Evolutionary conservation across 2,329 filamentous ascomycete species (phyloP).

Genomic region (Fusarium sublunatum): DNA sequence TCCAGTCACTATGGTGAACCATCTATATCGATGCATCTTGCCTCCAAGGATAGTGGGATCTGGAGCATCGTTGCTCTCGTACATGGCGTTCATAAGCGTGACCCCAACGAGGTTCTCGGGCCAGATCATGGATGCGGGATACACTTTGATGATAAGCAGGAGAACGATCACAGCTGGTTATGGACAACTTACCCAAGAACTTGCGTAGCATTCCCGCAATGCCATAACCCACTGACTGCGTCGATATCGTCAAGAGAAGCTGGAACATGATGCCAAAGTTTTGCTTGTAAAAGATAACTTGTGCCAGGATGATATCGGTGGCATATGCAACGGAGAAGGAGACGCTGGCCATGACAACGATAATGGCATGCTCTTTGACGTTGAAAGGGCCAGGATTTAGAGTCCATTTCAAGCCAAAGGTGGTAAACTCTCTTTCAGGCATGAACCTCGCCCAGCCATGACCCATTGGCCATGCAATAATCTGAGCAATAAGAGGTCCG

Average conservation of each 20-base stretch:
- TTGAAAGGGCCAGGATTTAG: constrained; percentile 78
- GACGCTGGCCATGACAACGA: constrained; percentile 77
- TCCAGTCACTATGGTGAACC: constrained; percentile 69
- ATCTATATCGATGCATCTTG: constrained; percentile 71
- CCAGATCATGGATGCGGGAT: constrained; percentile 80
- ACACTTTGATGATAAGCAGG: constrained; percentile 55
- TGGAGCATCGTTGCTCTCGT: constrained; percentile 66
- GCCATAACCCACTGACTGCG: constrained; percentile 76
- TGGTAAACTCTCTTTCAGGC: constrained; percentile 61
- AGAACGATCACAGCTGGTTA: fast-evolving
- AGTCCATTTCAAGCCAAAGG: constrained; percentile 65
- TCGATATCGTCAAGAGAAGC: constrained; percentile 73
- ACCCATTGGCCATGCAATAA: constrained; percentile 73
- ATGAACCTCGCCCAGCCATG: constrained; percentile 69
- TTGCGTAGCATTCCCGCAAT: constrained; percentile 75
- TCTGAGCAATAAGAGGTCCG: constrained; percentile 70
- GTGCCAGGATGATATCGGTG: constrained; percentile 78
- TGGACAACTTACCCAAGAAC: constrained; percentile 63
- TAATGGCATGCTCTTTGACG: constrained; percentile 75
- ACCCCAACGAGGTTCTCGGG: constrained; percentile 74
- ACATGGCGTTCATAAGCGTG: constrained; percentile 77
- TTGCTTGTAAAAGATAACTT: constrained; percentile 77
- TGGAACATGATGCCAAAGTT: constrained; percentile 75
- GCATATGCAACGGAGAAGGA: constrained; percentile 77
- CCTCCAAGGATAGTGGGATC: constrained; percentile 70